phyloP scores from a whole-genome alignment of 768 basidiomycete species.

The Candolleomyces aberdarensis region DNA sequence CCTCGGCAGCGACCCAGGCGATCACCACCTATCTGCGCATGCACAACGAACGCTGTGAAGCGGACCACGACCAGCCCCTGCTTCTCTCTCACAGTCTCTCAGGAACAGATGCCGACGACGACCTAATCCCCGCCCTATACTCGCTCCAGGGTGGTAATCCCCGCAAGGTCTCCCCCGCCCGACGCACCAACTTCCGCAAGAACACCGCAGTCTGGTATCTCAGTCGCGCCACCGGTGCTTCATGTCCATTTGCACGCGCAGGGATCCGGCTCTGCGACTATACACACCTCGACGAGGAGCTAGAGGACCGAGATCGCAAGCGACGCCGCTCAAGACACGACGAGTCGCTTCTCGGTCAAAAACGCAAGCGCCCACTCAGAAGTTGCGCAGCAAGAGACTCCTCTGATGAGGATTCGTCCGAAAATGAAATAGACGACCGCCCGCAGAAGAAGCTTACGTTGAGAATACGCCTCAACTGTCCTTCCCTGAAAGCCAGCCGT shows the following conservation, averaged over 20 bases:
- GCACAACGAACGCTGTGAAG: conserved; percentile 69
- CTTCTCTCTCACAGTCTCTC: conserved; percentile 71
- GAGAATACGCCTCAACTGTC: conserved; percentile 51
- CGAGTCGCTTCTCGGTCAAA: conserved; percentile 30
- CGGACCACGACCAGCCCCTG: conserved; percentile 68
- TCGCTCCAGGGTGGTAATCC: conserved; percentile 70
- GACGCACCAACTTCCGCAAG: conserved; percentile 69
- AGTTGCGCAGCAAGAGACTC: conserved; percentile 26
- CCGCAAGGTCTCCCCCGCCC: conserved; percentile 33
- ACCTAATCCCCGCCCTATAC: conserved; percentile 67
- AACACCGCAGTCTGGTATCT: conserved; percentile 84
- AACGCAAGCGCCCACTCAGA: conserved; percentile 42
- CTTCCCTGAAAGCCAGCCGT: conserved; percentile 6
- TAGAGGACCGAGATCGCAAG: conserved; percentile 23
- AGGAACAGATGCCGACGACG: conserved; percentile 70
- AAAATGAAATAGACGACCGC: conserved; percentile 36
- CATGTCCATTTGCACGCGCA: conserved; percentile 71
- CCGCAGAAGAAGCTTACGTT: conserved; percentile 71
- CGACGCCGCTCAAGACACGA: conserved; percentile 16
- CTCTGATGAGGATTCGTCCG: conserved; percentile 28
- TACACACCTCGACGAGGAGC: conserved; percentile 43
- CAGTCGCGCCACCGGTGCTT: conserved; percentile 67
- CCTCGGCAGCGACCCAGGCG: conserved; percentile 76
- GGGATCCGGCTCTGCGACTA: conserved; percentile 75
- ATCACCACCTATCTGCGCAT: conserved; percentile 80